These are phyloP conservation scores for Neurospora hispaniola DNA, from an alignment of 495 filamentous ascomycete genomes.

Conservation along the genomic window DNA sequence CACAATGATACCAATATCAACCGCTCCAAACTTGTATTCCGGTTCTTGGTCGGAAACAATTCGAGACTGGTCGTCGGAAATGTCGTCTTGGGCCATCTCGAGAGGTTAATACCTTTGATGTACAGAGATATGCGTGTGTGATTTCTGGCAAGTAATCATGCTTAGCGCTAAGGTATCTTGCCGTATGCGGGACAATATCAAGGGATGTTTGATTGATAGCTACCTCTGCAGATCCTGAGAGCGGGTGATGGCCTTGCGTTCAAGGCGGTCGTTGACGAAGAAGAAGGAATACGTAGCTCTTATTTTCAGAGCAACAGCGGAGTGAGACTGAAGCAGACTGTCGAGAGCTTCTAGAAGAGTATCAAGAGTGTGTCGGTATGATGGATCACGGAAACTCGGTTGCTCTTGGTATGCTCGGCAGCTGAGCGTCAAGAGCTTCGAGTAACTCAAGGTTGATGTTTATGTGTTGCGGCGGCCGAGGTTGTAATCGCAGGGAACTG, in stretches of 20 bases:
- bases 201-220: not conserved
- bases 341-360: not conserved
- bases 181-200: not conserved
- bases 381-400: not conserved
- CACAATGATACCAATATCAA: constrained; percentile 14
- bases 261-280: not conserved
- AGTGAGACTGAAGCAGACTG: not conserved
- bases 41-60: not conserved
- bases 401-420: not conserved
- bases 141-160: not conserved
- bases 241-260: not conserved
- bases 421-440: not conserved
- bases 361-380: not conserved
- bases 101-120: not conserved
- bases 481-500: not conserved
- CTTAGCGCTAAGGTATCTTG: not conserved
- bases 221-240: not conserved
- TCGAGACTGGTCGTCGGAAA: constrained; percentile 6
- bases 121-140: not conserved
- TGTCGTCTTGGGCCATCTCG: constrained; percentile 8
- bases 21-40: constrained; percentile 1
- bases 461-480: not conserved
- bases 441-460: not conserved
- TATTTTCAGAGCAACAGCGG: not conserved
- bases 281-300: not conserved